These are phyloP conservation scores for Prunus mira DNA, from an alignment of 306 rosid genomes.

Conservation along the genomic window DNA sequence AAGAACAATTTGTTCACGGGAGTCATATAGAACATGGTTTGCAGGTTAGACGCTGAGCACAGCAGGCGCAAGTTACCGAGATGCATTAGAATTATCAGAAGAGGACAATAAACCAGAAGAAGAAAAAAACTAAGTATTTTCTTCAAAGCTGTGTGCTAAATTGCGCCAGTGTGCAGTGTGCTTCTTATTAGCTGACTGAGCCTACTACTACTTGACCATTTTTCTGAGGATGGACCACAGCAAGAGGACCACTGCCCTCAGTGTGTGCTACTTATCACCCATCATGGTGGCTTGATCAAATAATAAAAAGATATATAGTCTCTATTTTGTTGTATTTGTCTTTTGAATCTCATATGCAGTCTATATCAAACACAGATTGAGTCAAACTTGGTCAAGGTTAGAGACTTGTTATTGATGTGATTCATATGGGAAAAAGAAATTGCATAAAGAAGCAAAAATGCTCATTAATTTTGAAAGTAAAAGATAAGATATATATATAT, in stretches of 20 bases:
- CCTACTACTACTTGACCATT: background rate
- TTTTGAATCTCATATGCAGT: background rate
- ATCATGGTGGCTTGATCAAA: background rate
- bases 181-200: background rate
- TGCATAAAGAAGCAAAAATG: background rate
- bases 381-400: conserved; percentile 8
- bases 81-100: conserved; percentile 12
- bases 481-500: background rate
- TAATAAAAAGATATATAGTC: background rate
- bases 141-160: background rate
- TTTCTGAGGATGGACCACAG: background rate
- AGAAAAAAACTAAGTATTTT: background rate
- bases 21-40: conserved; percentile 5
- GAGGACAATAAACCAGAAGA: conserved; percentile 12
- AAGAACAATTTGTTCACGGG: background rate
- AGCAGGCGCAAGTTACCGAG: conserved; percentile 39
- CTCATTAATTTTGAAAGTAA: background rate
- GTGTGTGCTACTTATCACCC: background rate
- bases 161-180: background rate
- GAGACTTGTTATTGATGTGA: background rate
- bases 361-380: background rate
- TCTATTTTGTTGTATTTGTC: background rate
- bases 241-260: background rate
- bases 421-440: background rate
- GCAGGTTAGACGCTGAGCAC: conserved; percentile 21